Evolutionary conservation across 208 protist genomes (phyloP).

Genomic region (Acanthamoeba quina): DNA sequence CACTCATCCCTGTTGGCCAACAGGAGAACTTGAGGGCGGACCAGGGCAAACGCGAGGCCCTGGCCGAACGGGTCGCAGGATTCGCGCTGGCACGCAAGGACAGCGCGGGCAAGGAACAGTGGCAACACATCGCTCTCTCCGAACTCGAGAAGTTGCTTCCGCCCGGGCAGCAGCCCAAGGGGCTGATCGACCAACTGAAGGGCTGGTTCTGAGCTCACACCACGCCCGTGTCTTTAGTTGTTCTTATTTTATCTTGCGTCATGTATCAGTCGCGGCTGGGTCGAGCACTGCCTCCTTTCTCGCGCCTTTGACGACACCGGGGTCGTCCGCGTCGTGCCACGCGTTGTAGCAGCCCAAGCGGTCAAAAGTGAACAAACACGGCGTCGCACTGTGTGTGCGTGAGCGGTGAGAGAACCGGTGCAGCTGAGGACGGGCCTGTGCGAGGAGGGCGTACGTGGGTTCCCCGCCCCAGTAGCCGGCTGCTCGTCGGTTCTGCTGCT

Average conservation of each 20-base stretch:
- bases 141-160: neutral
- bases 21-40: neutral
- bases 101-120: neutral
- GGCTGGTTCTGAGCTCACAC: too few species aligned
- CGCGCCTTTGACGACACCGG: neutral
- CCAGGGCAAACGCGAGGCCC: neutral
- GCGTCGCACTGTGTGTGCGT: neutral
- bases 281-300: too few species aligned
- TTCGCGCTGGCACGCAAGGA: neutral
- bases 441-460: neutral
- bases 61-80: neutral
- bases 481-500: neutral
- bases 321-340: neutral
- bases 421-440: neutral
- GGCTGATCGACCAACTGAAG: neutral
- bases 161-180: too few species aligned
- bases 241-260: too few species aligned
- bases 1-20: neutral
- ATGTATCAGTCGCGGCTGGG: too few species aligned
- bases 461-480: constrained; percentile 32
- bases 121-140: neutral
- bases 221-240: too few species aligned
- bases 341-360: neutral
- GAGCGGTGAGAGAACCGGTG: too few species aligned
- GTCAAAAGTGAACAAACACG: constrained; percentile 30